These are phyloP conservation scores for Ustilago nuda DNA, from an alignment of 1,284 basidiomycete genomes.

Conservation along the genomic window DNA sequence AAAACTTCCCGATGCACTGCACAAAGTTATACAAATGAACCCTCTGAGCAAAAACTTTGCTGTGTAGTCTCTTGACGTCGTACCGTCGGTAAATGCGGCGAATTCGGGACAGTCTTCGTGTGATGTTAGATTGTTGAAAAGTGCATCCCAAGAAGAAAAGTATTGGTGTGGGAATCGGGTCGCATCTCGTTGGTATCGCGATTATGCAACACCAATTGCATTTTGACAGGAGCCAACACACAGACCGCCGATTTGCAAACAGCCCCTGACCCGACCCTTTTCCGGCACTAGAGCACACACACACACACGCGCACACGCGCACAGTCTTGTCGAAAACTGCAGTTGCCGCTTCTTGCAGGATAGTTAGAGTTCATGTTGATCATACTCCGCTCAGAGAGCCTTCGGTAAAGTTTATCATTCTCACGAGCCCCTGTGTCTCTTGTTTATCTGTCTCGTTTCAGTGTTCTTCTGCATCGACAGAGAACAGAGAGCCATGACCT, in stretches of 20 bases:
- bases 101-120: not conserved
- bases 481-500: constrained; percentile 2
- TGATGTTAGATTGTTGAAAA: not conserved
- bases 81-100: constrained; percentile 27
- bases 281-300: not conserved
- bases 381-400: constrained; percentile 15
- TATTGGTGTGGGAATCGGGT: not conserved
- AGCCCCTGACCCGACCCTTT: constrained; percentile 14
- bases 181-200: constrained; percentile 3
- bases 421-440: constrained; percentile 26
- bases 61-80: not conserved
- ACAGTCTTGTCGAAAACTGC: not conserved
- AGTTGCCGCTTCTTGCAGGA: constrained; percentile 14
- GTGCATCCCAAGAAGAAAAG: not conserved
- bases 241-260: constrained; percentile 10
- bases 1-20: constrained; percentile 26
- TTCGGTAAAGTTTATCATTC: constrained; percentile 7
- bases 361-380: constrained; percentile 16
- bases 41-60: not conserved
- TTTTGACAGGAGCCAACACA: constrained; percentile 28
- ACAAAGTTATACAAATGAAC: not conserved
- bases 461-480: not conserved
- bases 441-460: not conserved
- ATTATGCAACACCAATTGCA: constrained; percentile 19
- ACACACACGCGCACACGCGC: not conserved